phyloP scores from a whole-genome alignment of 345 rosid species.

The Lepidium didymum region DNA sequence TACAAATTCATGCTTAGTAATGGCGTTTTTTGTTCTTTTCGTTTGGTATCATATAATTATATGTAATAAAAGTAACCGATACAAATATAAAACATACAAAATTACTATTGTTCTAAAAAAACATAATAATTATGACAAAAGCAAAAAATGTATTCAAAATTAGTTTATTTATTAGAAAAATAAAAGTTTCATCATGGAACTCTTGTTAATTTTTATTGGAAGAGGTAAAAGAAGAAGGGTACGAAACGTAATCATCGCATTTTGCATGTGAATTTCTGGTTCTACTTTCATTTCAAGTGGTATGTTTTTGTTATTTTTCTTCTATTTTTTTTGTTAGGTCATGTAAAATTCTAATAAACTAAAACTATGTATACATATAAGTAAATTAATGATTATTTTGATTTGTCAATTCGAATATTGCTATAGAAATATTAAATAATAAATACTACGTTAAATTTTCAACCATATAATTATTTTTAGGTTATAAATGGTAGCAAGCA shows the following conservation, averaged over 20 bases:
- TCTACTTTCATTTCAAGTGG: slow-evolving; percentile 15
- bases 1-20: neutral
- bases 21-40: neutral
- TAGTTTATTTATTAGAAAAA: neutral
- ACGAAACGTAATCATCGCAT: slow-evolving; percentile 9
- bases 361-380: neutral
- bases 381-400: neutral
- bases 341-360: neutral
- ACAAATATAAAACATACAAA: neutral
- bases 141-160: neutral
- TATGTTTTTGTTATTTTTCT: slow-evolving; percentile 12
- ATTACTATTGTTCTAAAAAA: too few relatives aligned
- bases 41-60: neutral
- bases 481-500: neutral
- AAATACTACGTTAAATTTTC: neutral
- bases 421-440: neutral
- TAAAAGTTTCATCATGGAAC: neutral
- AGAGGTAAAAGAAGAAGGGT: slow-evolving; percentile 8
- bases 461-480: too few relatives aligned
- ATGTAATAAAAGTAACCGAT: neutral
- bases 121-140: neutral
- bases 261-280: slow-evolving; percentile 15
- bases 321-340: neutral
- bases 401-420: neutral
- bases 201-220: slow-evolving; percentile 13